These are phyloP conservation scores for Primulina eburnea DNA, from an alignment of 257 asterid species.

Conservation along the genomic window DNA sequence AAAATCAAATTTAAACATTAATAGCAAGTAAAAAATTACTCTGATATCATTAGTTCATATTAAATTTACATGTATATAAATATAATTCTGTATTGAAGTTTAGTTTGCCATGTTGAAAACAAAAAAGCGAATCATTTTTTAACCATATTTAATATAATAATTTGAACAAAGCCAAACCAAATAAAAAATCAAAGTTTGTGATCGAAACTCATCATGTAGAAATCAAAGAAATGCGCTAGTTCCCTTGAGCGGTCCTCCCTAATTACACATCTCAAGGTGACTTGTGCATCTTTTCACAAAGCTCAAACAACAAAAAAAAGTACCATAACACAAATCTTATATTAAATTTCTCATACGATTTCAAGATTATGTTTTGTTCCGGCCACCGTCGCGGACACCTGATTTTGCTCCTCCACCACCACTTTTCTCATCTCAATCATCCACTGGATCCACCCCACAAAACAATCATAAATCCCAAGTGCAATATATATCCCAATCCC, in stretches of 20 bases:
- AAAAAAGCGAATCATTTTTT: no score
- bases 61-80: no score
- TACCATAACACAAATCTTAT: background rate
- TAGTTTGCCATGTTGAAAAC: no score
- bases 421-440: constrained; percentile 36
- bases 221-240: constrained; percentile 43
- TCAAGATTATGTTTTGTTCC: constrained; percentile 29
- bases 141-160: background rate
- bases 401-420: constrained; percentile 66
- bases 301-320: background rate
- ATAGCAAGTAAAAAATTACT: no score
- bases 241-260: constrained; percentile 40
- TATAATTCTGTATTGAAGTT: no score
- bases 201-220: background rate
- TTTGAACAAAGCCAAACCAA: background rate
- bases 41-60: no score
- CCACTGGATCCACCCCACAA: constrained; percentile 39
- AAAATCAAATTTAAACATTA: no score
- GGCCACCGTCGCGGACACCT: constrained; percentile 43
- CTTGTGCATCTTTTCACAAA: constrained; percentile 39
- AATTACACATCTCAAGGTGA: constrained; percentile 45
- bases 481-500: constrained; percentile 60
- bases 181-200: background rate
- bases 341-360: constrained; percentile 24
- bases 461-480: constrained; percentile 45